Percentiles rank a stretch among this genome's conserved stretches.
phyloP scores from a whole-genome alignment of 2,329 filamentous ascomycete species.

The Xylaria sp. region DNA sequence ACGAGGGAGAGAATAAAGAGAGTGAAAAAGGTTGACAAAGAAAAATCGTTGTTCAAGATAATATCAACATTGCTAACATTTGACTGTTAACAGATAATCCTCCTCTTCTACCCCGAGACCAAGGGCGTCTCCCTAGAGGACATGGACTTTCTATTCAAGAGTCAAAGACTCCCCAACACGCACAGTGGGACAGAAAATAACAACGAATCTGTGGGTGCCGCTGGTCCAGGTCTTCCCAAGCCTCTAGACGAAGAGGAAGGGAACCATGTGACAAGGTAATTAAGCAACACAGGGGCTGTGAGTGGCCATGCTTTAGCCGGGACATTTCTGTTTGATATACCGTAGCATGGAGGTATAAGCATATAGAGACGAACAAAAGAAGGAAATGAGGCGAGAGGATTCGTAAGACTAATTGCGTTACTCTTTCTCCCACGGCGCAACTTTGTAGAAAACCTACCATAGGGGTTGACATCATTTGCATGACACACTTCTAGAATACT shows the following conservation, averaged over 20 bases:
- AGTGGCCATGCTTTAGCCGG: neutral
- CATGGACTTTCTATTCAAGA: slow-evolving; percentile 46
- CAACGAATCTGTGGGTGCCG: neutral
- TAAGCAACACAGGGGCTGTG: too few relatives aligned
- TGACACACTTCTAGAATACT: neutral
- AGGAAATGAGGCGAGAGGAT: neutral
- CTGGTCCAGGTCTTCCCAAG: slow-evolving; percentile 3
- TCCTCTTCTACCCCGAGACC: slow-evolving; percentile 47
- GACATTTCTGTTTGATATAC: neutral
- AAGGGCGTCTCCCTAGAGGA: slow-evolving; percentile 46
- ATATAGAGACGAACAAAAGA: neutral
- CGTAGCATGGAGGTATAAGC: neutral
- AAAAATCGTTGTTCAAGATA: neutral
- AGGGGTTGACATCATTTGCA: neutral
- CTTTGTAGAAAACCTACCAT: neutral
- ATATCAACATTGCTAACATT: neutral
- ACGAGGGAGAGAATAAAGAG: neutral
- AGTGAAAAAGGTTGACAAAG: neutral
- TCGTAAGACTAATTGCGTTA: neutral
- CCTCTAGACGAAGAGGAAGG: neutral
- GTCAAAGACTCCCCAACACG: neutral
- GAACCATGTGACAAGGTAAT: neutral
- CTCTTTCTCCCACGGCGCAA: neutral
- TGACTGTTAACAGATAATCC: slow-evolving; percentile 41
- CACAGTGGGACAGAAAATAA: neutral